Conservation (phyloP, 2,329 filamentous ascomycete species). For the Calycina marina region DNA sequence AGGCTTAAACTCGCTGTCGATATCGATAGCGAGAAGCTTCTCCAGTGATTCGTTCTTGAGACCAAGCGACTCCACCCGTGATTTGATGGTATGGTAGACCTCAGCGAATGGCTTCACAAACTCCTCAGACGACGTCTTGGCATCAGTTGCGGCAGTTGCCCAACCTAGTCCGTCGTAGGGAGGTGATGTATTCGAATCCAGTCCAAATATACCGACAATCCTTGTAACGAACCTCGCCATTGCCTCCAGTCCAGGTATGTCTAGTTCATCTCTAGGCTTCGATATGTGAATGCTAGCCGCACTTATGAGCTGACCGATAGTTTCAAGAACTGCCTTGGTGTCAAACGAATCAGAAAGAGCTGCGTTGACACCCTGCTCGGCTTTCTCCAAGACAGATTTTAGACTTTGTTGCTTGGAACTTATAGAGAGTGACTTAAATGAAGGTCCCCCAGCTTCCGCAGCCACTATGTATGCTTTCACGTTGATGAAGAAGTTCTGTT, state of each 20-base stretch:
- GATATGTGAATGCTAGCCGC: conserved; percentile 53
- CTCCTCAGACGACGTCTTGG: conserved; percentile 27
- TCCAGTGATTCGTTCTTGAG: conserved; percentile 32
- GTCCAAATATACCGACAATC: conserved; percentile 72
- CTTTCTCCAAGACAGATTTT: conserved; percentile 32
- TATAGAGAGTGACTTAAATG: conserved; percentile 13
- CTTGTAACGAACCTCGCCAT: conserved; percentile 69
- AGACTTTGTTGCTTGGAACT: conserved; percentile 32
- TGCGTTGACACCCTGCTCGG: conserved; percentile 36
- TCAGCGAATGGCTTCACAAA: conserved; percentile 33
- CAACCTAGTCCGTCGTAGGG: conserved; percentile 44
- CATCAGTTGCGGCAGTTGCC: conserved; percentile 26
- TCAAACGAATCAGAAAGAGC: conserved; percentile 78
- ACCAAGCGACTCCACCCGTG: conserved; percentile 31
- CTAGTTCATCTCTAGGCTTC: conserved; percentile 29
- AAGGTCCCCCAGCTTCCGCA: conserved; percentile 17
- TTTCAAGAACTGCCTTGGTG: conserved; percentile 63
- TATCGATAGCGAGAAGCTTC: conserved; percentile 29
- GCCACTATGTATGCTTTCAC: conserved; percentile 39
- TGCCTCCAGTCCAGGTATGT: conserved; percentile 33
- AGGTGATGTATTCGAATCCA: conserved; percentile 46
- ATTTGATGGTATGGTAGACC: conserved; percentile 30
- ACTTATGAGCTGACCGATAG: conserved; percentile 65
- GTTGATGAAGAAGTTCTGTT: conserved; percentile 42
- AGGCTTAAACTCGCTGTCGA: conserved; percentile 32